Percentiles rank a stretch among this genome's conserved stretches.
These are phyloP conservation scores for Suillus placidus DNA, from an alignment of 768 basidiomycete genomes.

Conservation along the genomic window DNA sequence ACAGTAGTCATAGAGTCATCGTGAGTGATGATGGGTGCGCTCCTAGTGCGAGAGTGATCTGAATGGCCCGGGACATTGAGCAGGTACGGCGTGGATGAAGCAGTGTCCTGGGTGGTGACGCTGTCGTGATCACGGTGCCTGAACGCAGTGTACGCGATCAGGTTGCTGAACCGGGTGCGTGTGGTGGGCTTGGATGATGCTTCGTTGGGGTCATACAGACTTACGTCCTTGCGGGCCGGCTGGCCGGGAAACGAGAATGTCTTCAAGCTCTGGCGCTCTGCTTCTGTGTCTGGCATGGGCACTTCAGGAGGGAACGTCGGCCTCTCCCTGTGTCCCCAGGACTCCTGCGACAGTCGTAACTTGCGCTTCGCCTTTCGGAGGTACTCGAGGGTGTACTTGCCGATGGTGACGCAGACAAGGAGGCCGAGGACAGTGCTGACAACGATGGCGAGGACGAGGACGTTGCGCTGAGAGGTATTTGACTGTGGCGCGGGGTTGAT, in stretches of 20 bases:
- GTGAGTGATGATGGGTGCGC: not conserved
- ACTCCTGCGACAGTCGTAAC: constrained; percentile 11
- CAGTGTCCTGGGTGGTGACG: constrained; percentile 9
- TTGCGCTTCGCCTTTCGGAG: constrained; percentile 3
- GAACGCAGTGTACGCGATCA: constrained; percentile 1
- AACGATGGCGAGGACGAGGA: constrained; percentile 10
- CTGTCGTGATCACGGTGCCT: constrained; percentile 12
- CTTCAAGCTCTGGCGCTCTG: not conserved
- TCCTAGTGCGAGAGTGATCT: constrained; percentile 7
- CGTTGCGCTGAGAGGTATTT: constrained; percentile 10
- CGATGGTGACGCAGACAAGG: constrained; percentile 7
- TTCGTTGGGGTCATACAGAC: not conserved
- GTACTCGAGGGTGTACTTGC: constrained; percentile 3
- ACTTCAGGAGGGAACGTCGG: not conserved
- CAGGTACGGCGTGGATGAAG: not conserved
- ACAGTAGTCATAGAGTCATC: too few relatives aligned
- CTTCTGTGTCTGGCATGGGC: not conserved
- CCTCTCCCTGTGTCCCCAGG: constrained; percentile 11
- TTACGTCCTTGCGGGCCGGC: not conserved
- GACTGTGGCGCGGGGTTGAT: constrained; percentile 14
- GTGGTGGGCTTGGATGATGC: constrained; percentile 2
- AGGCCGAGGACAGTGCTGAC: constrained; percentile 24
- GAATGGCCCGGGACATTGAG: not conserved
- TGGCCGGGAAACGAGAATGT: constrained; percentile 5
- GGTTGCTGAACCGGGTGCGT: constrained; percentile 8